A percentile compares a stretch with the other conserved stretches of the same genome.
Conservation (phyloP, 345 rosid species). For the Eucalyptus caleyi region DNA sequence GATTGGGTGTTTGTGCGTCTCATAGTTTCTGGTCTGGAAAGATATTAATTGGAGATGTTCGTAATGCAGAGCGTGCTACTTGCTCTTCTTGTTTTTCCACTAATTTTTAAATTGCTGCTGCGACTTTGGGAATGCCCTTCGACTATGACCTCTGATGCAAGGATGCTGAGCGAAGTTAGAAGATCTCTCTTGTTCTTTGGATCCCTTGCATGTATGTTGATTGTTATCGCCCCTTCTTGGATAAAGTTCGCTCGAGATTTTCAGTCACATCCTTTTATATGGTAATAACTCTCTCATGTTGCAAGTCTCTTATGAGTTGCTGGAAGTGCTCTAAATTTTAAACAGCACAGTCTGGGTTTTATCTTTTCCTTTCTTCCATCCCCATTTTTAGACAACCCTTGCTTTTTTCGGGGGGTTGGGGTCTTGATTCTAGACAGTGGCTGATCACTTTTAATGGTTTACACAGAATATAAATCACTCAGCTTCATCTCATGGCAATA, state of each 20-base stretch:
- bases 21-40: background rate
- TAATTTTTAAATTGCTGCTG: constrained; percentile 38
- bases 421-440: background rate
- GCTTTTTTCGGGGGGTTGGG: background rate
- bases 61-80: constrained; percentile 60
- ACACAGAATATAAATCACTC: background rate
- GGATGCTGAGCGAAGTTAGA: constrained; percentile 18
- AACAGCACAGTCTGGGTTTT: background rate
- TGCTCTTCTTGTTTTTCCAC: constrained; percentile 71
- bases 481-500: background rate
- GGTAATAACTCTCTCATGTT: constrained; percentile 25
- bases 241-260: constrained; percentile 76
- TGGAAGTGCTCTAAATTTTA: background rate
- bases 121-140: constrained; percentile 10
- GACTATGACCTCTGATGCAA: constrained; percentile 5
- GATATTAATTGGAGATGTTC: background rate
- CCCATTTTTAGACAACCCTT: background rate
- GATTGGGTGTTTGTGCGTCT: background rate
- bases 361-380: background rate
- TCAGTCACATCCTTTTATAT: constrained; percentile 62
- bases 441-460: background rate
- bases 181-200: constrained; percentile 44
- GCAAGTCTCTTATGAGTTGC: background rate
- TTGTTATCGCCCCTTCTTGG: constrained; percentile 57
- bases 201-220: constrained; percentile 36